These are phyloP conservation scores for Lachnellula suecica DNA, from an alignment of 2,329 filamentous ascomycete genomes.

Conservation along the genomic window DNA sequence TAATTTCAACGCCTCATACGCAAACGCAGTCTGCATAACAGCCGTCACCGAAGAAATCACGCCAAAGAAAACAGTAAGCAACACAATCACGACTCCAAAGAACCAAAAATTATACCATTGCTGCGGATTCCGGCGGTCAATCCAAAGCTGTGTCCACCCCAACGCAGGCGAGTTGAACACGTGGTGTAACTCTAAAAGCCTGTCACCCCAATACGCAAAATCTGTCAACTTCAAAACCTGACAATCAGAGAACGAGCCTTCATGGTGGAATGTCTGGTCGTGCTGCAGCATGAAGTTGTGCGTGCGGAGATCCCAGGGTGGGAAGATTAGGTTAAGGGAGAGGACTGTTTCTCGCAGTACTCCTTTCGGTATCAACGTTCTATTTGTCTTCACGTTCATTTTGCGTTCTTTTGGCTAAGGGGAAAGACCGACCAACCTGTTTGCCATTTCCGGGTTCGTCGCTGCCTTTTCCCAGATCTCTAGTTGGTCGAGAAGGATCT, in stretches of 20 bases:
- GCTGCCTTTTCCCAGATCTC: not conserved
- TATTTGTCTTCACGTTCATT: not conserved
- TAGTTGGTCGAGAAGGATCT: not conserved
- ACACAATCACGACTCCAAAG: not conserved
- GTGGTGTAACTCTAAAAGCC: not conserved
- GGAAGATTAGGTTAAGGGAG: not conserved
- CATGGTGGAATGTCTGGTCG: not conserved
- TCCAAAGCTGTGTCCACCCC: not conserved
- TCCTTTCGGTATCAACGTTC: not conserved
- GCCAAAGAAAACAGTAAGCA: constrained; percentile 1
- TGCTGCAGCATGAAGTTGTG: not conserved
- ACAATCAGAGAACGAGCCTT: not conserved
- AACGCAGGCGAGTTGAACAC: not conserved
- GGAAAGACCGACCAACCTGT: too few species aligned
- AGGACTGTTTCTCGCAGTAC: not conserved
- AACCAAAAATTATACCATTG: constrained; percentile 6
- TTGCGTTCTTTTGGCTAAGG: too few species aligned
- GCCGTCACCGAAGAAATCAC: not conserved
- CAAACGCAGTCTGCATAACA: not conserved
- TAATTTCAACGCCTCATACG: not conserved
- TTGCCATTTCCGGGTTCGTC: not conserved
- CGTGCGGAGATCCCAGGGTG: not conserved
- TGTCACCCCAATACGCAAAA: not conserved
- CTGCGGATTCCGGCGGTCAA: not conserved
- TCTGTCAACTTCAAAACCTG: not conserved